phyloP scores from a whole-genome alignment of 345 rosid genomes.

The Clarkia xantiana region DNA sequence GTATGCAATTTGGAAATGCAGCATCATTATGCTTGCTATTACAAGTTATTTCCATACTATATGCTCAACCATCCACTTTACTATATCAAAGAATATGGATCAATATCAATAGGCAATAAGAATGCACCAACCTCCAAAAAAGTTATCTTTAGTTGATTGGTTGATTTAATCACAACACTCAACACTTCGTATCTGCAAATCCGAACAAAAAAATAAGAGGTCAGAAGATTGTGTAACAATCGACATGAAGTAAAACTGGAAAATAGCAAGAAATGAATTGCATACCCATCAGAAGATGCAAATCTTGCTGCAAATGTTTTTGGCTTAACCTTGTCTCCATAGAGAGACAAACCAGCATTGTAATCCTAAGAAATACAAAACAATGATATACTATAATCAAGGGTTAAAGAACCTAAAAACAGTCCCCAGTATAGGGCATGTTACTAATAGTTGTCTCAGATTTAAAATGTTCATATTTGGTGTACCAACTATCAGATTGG shows the following conservation, averaged over 20 bases:
- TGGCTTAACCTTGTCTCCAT: slow-evolving; percentile 88
- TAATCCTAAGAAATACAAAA: slow-evolving; percentile 36
- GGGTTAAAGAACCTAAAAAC: neutral
- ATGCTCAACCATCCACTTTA: too few species aligned
- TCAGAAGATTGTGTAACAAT: neutral
- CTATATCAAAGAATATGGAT: neutral
- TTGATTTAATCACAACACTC: slow-evolving; percentile 60
- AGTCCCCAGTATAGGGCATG: too few species aligned
- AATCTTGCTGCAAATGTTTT: slow-evolving; percentile 76
- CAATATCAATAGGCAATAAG: slow-evolving; percentile 8
- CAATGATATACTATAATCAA: neutral
- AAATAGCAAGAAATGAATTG: neutral
- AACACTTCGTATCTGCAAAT: slow-evolving; percentile 60
- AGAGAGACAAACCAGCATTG: slow-evolving; percentile 67
- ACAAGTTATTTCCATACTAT: too few species aligned
- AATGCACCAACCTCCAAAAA: slow-evolving; percentile 61
- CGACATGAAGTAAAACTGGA: neutral
- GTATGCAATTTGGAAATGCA: too few species aligned
- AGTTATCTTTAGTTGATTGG: slow-evolving; percentile 85
- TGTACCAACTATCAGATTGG: too few species aligned
- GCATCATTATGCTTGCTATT: too few species aligned
- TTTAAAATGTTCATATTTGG: too few species aligned
- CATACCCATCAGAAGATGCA: slow-evolving; percentile 76
- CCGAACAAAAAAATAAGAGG: slow-evolving; percentile 4
- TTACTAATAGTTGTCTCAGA: too few species aligned